Percentiles rank a stretch among this genome's conserved stretches.
These are phyloP conservation scores for Candida lessepsii DNA, from an alignment of 805 yeast species.

Conservation along the genomic window DNA sequence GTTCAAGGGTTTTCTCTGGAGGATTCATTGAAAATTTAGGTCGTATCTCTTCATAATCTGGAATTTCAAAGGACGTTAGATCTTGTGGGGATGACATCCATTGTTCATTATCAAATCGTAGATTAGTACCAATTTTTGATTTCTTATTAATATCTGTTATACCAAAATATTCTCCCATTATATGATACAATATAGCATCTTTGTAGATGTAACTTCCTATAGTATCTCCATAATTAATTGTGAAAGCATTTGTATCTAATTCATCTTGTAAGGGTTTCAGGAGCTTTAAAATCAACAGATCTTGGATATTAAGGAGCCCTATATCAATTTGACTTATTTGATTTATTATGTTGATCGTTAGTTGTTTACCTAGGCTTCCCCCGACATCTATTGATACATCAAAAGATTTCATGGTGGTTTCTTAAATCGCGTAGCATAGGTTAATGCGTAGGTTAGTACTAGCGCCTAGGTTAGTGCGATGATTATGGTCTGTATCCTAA, in stretches of 20 bases:
- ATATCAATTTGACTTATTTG: conserved; percentile 9
- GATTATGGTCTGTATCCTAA: too few relatives aligned
- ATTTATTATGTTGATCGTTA: conserved; percentile 8
- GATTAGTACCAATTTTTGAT: conserved; percentile 4
- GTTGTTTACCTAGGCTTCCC: conserved; percentile 3
- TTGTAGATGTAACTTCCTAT: conserved; percentile 14
- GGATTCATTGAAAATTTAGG: conserved; percentile 18
- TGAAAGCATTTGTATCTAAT: conserved; percentile 1
- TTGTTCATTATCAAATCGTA: conserved; percentile 2
- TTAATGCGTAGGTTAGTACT: too few relatives aligned
- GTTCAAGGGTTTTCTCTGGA: conserved; percentile 8
- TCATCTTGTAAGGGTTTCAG: conserved; percentile 7
- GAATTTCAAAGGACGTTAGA: neutral
- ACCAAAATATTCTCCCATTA: conserved; percentile 10
- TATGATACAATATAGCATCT: conserved; percentile 13
- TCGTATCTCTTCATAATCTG: conserved; percentile 4
- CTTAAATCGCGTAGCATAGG: too few relatives aligned
- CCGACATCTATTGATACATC: conserved; percentile 10
- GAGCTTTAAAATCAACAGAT: conserved; percentile 8
- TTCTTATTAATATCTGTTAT: conserved; percentile 12
- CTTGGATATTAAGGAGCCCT: conserved; percentile 10
- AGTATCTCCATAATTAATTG: conserved; percentile 12
- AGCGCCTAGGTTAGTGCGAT: too few relatives aligned
- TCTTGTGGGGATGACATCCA: neutral
- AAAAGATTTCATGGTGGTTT: conserved; percentile 5